phyloP scores from a whole-genome alignment of 192 early-diverging fungal species.

The Chytriomyces sp. region DNA sequence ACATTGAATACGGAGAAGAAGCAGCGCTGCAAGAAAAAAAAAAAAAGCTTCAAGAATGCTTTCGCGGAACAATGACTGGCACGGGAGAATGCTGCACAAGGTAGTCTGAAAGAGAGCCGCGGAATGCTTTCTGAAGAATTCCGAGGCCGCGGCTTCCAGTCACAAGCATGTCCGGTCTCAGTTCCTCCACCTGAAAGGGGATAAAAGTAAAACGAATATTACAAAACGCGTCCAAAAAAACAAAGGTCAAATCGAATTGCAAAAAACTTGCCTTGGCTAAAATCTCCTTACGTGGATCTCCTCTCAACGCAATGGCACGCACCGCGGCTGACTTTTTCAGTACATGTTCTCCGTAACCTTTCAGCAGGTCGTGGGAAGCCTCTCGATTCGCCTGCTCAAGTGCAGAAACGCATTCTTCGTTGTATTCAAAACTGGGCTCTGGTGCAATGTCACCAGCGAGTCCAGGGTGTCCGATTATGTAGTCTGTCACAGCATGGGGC shows the following conservation, averaged over 20 bases:
- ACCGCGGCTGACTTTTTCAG: neutral
- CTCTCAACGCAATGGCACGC: conserved; percentile 53
- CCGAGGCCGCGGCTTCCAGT: conserved; percentile 27
- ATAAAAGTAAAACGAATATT: no score
- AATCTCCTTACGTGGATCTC: conserved; percentile 54
- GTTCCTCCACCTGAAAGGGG: conserved; percentile 16
- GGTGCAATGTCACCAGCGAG: no score
- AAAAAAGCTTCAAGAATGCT: neutral
- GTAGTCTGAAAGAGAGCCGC: conserved; percentile 53
- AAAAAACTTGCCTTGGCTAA: conserved; percentile 21
- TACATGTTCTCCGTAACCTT: conserved; percentile 16
- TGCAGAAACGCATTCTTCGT: conserved; percentile 1
- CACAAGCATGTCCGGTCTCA: conserved; percentile 37
- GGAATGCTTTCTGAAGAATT: conserved; percentile 36
- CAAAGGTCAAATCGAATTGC: no score
- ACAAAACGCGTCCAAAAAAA: no score
- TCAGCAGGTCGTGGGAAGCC: conserved; percentile 19
- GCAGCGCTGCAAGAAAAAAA: no score
- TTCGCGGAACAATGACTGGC: conserved; percentile 40
- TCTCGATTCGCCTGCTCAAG: conserved; percentile 19
- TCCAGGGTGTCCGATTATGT: no score
- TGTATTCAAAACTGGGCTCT: no score
- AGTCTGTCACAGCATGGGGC: no score
- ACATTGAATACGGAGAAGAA: no score
- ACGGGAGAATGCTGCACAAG: conserved; percentile 39